Evolutionary conservation across 1,139 yeast genomes (phyloP).

Genomic region (Yamadazyma songkhlaensis): DNA sequence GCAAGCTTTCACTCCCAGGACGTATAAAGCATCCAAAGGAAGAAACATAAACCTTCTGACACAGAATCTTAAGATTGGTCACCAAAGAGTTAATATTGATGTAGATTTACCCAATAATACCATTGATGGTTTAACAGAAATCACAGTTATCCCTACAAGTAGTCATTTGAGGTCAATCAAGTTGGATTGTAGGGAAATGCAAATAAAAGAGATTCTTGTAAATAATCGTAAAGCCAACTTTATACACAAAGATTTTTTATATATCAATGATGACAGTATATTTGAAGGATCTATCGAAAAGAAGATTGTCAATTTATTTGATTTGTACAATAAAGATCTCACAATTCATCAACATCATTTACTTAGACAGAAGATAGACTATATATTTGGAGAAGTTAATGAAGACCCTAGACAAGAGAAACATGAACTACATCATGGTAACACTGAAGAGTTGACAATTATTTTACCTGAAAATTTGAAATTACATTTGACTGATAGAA

Average conservation of each 20-base stretch:
- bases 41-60: slow-evolving; percentile 27
- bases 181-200: slow-evolving; percentile 80
- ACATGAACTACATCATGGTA: slow-evolving; percentile 26
- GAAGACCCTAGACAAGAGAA: slow-evolving; percentile 26
- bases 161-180: slow-evolving; percentile 55
- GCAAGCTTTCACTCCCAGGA: slow-evolving; percentile 19
- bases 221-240: slow-evolving; percentile 44
- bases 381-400: slow-evolving; percentile 55
- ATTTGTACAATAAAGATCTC: slow-evolving; percentile 41
- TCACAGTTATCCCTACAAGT: slow-evolving; percentile 73
- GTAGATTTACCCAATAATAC: slow-evolving; percentile 55
- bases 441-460: slow-evolving; percentile 71
- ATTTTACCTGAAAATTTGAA: slow-evolving; percentile 70
- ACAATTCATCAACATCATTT: slow-evolving; percentile 61
- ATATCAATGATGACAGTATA: slow-evolving; percentile 33
- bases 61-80: slow-evolving; percentile 55
- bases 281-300: slow-evolving; percentile 17
- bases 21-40: slow-evolving; percentile 18
- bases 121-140: slow-evolving; percentile 75
- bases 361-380: slow-evolving; percentile 59
- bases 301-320: slow-evolving; percentile 33
- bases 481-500: slow-evolving; percentile 56
- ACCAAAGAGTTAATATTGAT: slow-evolving; percentile 67
- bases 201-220: slow-evolving; percentile 59
- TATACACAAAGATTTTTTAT: slow-evolving; percentile 36